phyloP scores from a whole-genome alignment of 306 rosid genomes.

The Quercus variabilis region DNA sequence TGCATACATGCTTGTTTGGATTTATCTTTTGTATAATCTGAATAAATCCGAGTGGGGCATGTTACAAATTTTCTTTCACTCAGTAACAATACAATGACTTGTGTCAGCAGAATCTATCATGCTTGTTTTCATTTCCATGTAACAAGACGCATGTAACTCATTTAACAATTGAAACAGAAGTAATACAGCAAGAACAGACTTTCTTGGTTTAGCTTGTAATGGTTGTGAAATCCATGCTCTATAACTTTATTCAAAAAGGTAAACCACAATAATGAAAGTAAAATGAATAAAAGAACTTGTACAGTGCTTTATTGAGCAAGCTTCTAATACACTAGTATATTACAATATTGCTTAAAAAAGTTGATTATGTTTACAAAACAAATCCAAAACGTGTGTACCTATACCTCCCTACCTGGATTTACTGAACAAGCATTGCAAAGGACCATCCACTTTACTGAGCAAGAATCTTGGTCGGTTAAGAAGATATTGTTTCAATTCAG shows the following conservation, averaged over 20 bases:
- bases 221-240: not conserved
- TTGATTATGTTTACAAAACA: slow-evolving; percentile 18
- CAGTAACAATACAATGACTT: not conserved
- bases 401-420: slow-evolving; percentile 29
- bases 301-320: slow-evolving; percentile 21
- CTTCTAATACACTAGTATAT: slow-evolving; percentile 29
- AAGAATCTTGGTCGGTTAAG: slow-evolving; percentile 31
- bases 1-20: no score
- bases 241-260: not conserved
- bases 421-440: slow-evolving; percentile 12
- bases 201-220: not conserved
- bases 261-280: not conserved
- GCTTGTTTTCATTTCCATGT: not conserved
- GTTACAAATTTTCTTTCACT: no score
- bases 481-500: slow-evolving; percentile 17
- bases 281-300: not conserved
- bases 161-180: not conserved
- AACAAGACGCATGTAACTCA: not conserved
- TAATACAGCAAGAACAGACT: not conserved
- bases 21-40: no score
- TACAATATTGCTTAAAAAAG: slow-evolving; percentile 42
- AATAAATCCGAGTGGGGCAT: no score
- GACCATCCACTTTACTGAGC: slow-evolving; percentile 24
- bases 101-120: not conserved
- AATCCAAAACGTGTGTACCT: slow-evolving; percentile 24